Conservation (phyloP, 352 stramenopile species). For the Phytophthora fragariae region DNA sequence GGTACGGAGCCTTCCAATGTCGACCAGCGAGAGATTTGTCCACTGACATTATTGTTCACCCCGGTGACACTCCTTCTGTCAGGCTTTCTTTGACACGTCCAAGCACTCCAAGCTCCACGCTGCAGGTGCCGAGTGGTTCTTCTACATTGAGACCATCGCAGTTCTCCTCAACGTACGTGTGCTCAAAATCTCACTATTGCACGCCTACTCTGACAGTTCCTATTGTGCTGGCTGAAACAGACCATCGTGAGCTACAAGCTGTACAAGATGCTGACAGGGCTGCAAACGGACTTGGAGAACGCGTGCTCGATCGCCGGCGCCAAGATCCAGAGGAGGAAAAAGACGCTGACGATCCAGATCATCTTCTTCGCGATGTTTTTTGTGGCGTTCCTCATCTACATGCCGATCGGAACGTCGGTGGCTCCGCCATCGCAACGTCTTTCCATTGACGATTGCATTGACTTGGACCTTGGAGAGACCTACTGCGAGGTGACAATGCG, state of each 20-base stretch:
- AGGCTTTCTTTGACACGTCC: conserved; percentile 66
- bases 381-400: conserved; percentile 68
- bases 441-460: conserved; percentile 61
- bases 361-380: conserved; percentile 59
- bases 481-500: conserved; percentile 73
- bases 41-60: conserved; percentile 5
- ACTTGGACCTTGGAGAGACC: conserved; percentile 54
- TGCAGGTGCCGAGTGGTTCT: conserved; percentile 66
- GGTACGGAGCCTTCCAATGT: conserved; percentile 27
- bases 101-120: conserved; percentile 51
- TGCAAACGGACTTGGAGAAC: conserved; percentile 46
- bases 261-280: conserved; percentile 43
- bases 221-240: conserved; percentile 13
- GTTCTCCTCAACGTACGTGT: conserved; percentile 56
- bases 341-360: conserved; percentile 53
- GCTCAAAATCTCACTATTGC: background rate
- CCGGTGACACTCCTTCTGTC: background rate
- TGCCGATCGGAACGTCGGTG: conserved; percentile 53
- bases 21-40: background rate
- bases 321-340: conserved; percentile 45
- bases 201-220: conserved; percentile 2
- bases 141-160: conserved; percentile 60
- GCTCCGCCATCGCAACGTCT: conserved; percentile 36
- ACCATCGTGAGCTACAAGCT: conserved; percentile 61
- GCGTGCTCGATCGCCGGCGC: conserved; percentile 30